A percentile compares a stretch with the other conserved stretches of the same genome.
phyloP scores from a whole-genome alignment of 805 yeast species.

The Wickerhamiella nectarea region DNA sequence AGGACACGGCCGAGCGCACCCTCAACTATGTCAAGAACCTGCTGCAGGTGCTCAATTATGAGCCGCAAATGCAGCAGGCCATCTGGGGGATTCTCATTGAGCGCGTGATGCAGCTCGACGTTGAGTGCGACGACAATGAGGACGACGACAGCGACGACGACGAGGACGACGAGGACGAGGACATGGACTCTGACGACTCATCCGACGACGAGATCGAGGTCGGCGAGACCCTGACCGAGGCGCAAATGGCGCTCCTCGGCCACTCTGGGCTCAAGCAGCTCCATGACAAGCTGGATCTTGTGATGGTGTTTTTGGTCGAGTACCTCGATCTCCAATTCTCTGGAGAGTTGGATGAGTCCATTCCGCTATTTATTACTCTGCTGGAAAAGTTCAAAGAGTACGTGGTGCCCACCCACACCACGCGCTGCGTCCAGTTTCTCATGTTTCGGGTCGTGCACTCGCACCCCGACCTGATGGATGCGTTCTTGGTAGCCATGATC shows the following conservation, averaged over 20 bases:
- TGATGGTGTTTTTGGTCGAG: conserved; percentile 44
- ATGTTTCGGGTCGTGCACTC: conserved; percentile 71
- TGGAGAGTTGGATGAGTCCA: conserved; percentile 43
- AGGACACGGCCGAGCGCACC: conserved; percentile 32
- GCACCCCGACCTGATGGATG: conserved; percentile 70
- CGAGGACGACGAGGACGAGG: conserved; percentile 14
- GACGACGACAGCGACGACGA: conserved; percentile 29
- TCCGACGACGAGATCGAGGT: conserved; percentile 24
- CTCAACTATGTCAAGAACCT: conserved; percentile 51
- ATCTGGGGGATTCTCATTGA: conserved; percentile 76
- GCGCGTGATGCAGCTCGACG: conserved; percentile 73
- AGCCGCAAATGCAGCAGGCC: conserved; percentile 57
- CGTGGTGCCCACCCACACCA: conserved; percentile 81
- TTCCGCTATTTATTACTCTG: conserved; percentile 53
- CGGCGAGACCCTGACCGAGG: conserved; percentile 25
- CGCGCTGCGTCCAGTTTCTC: conserved; percentile 75
- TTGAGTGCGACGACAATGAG: conserved; percentile 75
- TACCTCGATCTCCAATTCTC: conserved; percentile 37
- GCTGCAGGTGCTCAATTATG: conserved; percentile 46
- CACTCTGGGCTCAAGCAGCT: conserved; percentile 35
- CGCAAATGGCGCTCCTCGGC: conserved; percentile 32
- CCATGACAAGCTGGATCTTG: conserved; percentile 56
- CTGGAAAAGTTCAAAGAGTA: conserved; percentile 68
- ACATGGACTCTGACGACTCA: conserved; percentile 22
- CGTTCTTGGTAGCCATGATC: conserved; percentile 65